Percentiles rank a stretch among this genome's conserved stretches.
phyloP scores from a whole-genome alignment of 2,329 filamentous ascomycete species.

The Cadophora malorum region DNA sequence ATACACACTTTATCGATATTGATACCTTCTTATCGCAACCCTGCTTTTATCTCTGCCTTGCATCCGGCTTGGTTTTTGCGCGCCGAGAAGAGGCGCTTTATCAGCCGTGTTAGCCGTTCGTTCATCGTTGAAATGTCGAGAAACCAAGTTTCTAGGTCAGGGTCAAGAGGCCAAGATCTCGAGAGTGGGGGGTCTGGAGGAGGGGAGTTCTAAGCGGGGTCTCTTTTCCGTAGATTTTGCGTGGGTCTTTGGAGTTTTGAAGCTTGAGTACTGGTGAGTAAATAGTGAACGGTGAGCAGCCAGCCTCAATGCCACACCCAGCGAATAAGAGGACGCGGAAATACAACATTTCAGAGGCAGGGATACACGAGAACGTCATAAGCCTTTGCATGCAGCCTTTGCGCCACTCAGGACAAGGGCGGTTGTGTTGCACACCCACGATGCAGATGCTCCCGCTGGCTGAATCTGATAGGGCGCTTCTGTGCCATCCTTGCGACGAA shows the following conservation, averaged over 20 bases:
- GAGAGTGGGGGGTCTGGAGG: not conserved
- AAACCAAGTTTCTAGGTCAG: not conserved
- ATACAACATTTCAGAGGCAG: not conserved
- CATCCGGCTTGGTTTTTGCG: constrained; percentile 7
- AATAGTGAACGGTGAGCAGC: not conserved
- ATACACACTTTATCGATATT: constrained; percentile 4
- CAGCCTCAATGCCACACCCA: not conserved
- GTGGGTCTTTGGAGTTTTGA: not conserved
- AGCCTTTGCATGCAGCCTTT: constrained; percentile 15
- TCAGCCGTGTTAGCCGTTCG: constrained; percentile 6
- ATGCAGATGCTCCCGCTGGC: constrained; percentile 17
- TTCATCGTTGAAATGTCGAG: not conserved
- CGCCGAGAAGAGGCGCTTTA: constrained; percentile 15
- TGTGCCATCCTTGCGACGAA: constrained; percentile 10
- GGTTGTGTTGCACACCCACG: constrained; percentile 1
- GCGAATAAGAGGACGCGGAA: constrained; percentile 6
- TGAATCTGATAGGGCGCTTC: constrained; percentile 11
- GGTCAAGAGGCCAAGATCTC: not conserved
- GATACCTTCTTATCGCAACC: constrained; percentile 11
- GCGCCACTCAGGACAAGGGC: constrained; percentile 9
- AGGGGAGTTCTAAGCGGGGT: not conserved
- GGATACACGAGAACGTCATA: constrained; percentile 13
- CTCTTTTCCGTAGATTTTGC: not conserved
- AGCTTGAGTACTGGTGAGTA: too few relatives aligned
- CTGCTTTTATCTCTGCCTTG: constrained; percentile 2